These are phyloP conservation scores for Symbiodinium pilosum DNA, from an alignment of 73 alveolate genomes.

Conservation along the genomic window DNA sequence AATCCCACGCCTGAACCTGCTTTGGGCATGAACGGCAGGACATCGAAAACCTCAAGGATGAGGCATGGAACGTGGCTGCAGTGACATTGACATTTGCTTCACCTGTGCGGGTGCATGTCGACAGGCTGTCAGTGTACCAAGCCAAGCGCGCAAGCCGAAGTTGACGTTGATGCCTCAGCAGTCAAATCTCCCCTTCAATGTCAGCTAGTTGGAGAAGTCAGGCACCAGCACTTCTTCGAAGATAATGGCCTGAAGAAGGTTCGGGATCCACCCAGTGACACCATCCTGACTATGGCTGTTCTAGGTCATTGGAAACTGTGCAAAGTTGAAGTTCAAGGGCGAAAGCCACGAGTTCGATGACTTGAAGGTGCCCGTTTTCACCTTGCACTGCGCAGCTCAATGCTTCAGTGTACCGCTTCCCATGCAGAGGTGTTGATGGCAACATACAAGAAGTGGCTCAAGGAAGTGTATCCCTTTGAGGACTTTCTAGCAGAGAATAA, in stretches of 20 bases:
- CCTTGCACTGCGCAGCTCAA: too few species aligned
- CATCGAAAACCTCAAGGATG: not conserved
- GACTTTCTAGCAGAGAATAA: not conserved
- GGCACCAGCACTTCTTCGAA: not conserved
- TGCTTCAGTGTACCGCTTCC: too few species aligned
- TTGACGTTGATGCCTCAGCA: conserved; percentile 7
- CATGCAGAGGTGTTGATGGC: not conserved
- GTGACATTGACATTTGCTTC: not conserved
- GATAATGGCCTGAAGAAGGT: not conserved
- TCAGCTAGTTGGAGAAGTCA: too few species aligned
- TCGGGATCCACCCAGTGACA: not conserved
- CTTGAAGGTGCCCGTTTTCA: not conserved
- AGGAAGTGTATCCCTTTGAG: not conserved
- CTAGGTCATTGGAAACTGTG: not conserved
- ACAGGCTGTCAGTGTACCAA: not conserved
- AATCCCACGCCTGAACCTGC: not conserved
- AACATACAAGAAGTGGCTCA: not conserved
- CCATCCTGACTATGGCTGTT: too few species aligned
- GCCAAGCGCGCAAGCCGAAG: not conserved
- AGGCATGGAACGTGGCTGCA: not conserved
- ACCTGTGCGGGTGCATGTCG: not conserved
- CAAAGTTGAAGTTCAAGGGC: not conserved
- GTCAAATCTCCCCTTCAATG: not conserved
- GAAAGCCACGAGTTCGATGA: conserved; percentile 1
- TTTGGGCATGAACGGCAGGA: not conserved